A percentile compares a stretch with the other conserved stretches of the same genome.
Conservation (phyloP, 257 asterid species). For the Scutellaria minor region DNA sequence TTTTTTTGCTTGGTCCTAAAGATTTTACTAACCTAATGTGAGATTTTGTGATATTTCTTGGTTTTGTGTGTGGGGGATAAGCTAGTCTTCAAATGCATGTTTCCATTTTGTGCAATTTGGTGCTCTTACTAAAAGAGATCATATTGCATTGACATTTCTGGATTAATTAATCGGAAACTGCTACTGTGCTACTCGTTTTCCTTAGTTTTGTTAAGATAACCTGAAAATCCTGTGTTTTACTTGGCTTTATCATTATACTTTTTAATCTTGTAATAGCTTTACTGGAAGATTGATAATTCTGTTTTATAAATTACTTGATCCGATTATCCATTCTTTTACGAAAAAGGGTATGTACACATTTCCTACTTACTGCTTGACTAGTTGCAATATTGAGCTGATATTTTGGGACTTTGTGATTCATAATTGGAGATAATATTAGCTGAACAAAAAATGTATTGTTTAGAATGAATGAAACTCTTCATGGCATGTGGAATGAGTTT, state of each 20-base stretch:
- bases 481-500: constrained; percentile 10
- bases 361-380: neutral
- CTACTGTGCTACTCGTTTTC: too few species aligned
- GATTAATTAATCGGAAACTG: too few species aligned
- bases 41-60: constrained; percentile 4
- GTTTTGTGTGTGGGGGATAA: neutral
- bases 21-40: constrained; percentile 10
- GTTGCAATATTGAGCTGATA: neutral
- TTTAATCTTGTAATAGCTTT: too few species aligned
- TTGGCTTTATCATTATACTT: neutral
- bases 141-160: too few species aligned
- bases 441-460: neutral
- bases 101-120: too few species aligned
- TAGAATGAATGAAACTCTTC: neutral
- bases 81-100: neutral
- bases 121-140: too few species aligned
- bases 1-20: neutral
- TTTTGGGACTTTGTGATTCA: constrained; percentile 1
- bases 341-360: neutral
- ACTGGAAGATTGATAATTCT: too few species aligned
- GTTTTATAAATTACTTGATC: neutral
- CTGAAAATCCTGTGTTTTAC: neutral
- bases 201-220: neutral
- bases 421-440: constrained; percentile 17
- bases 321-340: neutral